Base-by-base conservation (phyloP, 768 basidiomycete species). In the Kockovaella imperatae region DNA sequence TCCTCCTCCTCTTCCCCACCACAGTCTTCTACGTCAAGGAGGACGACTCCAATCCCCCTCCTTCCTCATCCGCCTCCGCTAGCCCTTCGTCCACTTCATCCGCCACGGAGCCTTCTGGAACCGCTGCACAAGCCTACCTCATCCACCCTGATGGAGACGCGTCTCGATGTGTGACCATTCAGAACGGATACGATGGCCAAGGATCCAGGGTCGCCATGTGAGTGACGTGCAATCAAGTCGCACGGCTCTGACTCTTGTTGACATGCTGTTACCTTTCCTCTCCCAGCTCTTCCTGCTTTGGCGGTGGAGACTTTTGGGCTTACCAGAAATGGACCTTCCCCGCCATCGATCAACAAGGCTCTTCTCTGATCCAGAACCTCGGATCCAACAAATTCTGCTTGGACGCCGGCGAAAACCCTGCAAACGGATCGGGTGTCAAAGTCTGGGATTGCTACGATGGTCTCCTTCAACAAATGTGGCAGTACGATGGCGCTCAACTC, bases 321-420 rank as follows among this genome's bases (percentile, higher is more conserved):
- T 35, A 14, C 41, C 50, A 45, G 35, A 31, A 14, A 32, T 46
- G 30, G 34, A 25, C 34, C n/a, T 26, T 36, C 36, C 46, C 46
- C 23, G 32, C 39, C 43, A 30, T 29, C 25, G 44, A 42, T 10
- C n/a, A n/a, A n/a, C n/a, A n/a, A n/a, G n/a, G n/a, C n/a, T n/a
- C n/a, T n/a, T n/a, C n/a, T n/a, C n/a, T n/a, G n/a, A n/a, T n/a
- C n/a, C n/a, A n/a, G n/a, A n/a, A n/a, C n/a, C n/a, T n/a, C n/a
- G n/a, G n/a, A n/a, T n/a, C 40, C 24, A 13, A 31, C 42, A 18
- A 50, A 34, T 20, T 43, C 17, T 58, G 57, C 40, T 38, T 58
- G n/a, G 57, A 58, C 38, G 57, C 57, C 7, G 57, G 57, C 1
- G 18, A 17, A 35, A 49, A 52, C 46, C 57, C 57, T 5, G 17